A percentile compares a stretch with the other conserved stretches of the same genome.
Conservation (phyloP, 257 asterid genomes). For the Ophiorrhiza pumila region DNA sequence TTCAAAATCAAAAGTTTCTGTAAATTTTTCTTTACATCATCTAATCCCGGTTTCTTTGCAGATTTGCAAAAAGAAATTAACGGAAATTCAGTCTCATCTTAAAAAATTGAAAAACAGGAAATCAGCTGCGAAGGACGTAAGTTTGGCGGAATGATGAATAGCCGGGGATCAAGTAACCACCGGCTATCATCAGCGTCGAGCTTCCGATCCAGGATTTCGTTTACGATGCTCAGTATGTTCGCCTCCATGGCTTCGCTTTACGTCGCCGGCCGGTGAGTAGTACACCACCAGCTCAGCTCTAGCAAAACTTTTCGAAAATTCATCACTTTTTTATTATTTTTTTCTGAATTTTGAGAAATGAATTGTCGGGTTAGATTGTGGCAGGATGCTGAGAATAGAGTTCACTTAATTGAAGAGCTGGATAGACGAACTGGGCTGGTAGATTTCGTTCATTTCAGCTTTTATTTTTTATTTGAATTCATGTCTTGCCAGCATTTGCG, state of each 20-base stretch:
- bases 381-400: conserved; percentile 77
- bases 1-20: too few species aligned
- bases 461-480: background rate
- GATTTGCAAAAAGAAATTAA: background rate
- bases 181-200: conserved; percentile 41
- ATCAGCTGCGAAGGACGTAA: conserved; percentile 23
- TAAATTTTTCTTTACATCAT: too few species aligned
- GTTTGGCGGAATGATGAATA: conserved; percentile 34
- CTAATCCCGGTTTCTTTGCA: too few species aligned
- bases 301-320: conserved; percentile 3
- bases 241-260: conserved; percentile 80
- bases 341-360: conserved; percentile 5
- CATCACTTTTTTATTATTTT: background rate
- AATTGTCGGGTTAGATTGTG: conserved; percentile 54
- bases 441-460: background rate
- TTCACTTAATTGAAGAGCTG: conserved; percentile 52
- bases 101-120: background rate
- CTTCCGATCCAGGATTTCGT: conserved; percentile 55
- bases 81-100: background rate
- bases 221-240: conserved; percentile 66
- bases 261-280: conserved; percentile 62
- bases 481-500: background rate
- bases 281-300: background rate
- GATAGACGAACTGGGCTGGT: conserved; percentile 79
- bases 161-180: conserved; percentile 60